Conservation (phyloP, 2,329 filamentous ascomycete species). For the Sordariomycetes sp. region DNA sequence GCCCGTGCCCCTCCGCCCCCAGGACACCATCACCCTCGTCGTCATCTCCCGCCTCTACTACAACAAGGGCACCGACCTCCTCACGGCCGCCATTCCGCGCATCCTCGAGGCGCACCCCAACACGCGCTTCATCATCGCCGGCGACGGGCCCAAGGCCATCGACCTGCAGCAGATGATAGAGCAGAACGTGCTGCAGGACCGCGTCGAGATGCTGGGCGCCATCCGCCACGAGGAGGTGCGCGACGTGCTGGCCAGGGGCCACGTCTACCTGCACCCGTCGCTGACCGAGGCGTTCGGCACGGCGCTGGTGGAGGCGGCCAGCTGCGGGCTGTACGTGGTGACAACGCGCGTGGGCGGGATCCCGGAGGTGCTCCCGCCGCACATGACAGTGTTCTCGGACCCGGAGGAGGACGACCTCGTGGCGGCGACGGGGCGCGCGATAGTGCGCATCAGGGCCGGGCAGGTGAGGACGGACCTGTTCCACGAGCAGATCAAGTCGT, state of each 20-base stretch:
- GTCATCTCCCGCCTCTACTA: constrained; percentile 97
- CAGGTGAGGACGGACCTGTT: constrained; percentile 87
- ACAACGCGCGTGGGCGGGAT: constrained; percentile 95
- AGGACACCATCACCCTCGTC: constrained; percentile 88
- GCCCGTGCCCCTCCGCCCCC: constrained; percentile 55
- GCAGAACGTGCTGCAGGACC: constrained; percentile 84
- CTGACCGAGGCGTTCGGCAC: constrained; percentile 96
- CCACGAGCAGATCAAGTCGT: constrained; percentile 92
- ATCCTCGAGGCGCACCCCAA: constrained; percentile 85
- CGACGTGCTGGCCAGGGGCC: constrained; percentile 92
- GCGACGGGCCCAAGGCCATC: constrained; percentile 91
- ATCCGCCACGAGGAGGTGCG: constrained; percentile 93
- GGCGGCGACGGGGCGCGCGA: constrained; percentile 77
- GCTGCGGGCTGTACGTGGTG: constrained; percentile 91
- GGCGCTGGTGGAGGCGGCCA: constrained; percentile 93
- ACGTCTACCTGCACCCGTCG: constrained; percentile 92
- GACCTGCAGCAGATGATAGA: constrained; percentile 98
- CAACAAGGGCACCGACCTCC: constrained; percentile 93
- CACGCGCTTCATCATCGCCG: constrained; percentile 93
- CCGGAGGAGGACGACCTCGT: constrained; percentile 96
- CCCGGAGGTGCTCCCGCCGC: constrained; percentile 84
- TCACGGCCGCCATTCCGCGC: constrained; percentile 91
- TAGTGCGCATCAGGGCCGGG: constrained; percentile 73
- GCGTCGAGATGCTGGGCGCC: constrained; percentile 83
- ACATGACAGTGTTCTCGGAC: constrained; percentile 97